A percentile compares a stretch with the other conserved stretches of the same genome.
These are phyloP conservation scores for Pythium chondricola DNA, from an alignment of 352 stramenopile species.

Conservation along the genomic window DNA sequence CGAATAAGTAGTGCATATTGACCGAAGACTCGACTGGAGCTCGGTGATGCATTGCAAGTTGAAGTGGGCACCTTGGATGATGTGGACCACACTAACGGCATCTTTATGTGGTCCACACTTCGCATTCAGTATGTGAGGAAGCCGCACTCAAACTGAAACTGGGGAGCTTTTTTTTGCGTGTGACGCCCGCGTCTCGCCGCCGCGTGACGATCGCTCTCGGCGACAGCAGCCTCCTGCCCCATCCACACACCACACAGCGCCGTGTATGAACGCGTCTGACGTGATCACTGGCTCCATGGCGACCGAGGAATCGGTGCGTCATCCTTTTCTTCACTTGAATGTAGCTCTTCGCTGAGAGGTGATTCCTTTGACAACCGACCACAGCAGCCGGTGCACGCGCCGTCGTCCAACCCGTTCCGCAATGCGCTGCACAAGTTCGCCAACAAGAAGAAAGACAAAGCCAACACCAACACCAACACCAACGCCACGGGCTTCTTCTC, in stretches of 20 bases:
- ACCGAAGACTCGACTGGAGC: too few relatives aligned
- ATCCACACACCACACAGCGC: not conserved
- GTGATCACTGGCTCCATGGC: constrained; percentile 1
- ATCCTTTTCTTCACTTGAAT: not conserved
- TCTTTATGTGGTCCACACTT: constrained; percentile 4
- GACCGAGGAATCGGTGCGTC: constrained; percentile 14
- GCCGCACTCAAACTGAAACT: constrained; percentile 8
- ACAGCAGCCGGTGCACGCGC: too few relatives aligned
- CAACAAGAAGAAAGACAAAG: constrained; percentile 62
- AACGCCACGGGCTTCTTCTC: constrained; percentile 72
- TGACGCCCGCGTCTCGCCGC: not conserved
- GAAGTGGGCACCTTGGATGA: constrained; percentile 1
- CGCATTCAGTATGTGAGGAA: not conserved
- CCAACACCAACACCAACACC: constrained; percentile 24
- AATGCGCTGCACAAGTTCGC: constrained; percentile 78
- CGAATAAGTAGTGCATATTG: not conserved
- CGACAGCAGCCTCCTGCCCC: too few relatives aligned
- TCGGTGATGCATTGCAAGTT: too few relatives aligned
- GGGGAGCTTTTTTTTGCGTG: constrained; percentile 15
- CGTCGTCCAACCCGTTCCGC: constrained; percentile 66
- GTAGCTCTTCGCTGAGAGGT: not conserved
- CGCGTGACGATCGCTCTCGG: too few relatives aligned
- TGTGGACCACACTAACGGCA: not conserved
- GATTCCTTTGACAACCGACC: too few relatives aligned
- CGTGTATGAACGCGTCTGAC: constrained; percentile 7